Conservation (phyloP, 2,329 filamentous ascomycete species). For the Fusarium clavum region DNA sequence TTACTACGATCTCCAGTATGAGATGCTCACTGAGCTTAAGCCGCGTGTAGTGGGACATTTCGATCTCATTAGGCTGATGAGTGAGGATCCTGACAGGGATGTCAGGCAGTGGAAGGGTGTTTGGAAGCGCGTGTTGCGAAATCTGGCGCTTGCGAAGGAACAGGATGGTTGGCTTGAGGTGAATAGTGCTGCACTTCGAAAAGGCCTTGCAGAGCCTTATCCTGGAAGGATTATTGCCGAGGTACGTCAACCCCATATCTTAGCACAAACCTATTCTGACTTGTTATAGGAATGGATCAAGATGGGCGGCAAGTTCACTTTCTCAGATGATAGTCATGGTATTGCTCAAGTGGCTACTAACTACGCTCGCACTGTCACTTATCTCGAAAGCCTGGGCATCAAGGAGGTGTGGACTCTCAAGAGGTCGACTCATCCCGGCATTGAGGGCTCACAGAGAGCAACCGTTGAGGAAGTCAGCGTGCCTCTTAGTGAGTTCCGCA, state of each 20-base stretch:
- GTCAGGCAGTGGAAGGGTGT: constrained; percentile 70
- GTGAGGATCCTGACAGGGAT: constrained; percentile 72
- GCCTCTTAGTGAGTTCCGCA: constrained; percentile 55
- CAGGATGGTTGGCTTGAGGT: constrained; percentile 90
- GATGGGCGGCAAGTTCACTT: constrained; percentile 83
- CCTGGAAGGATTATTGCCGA: constrained; percentile 82
- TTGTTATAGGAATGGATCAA: constrained; percentile 72
- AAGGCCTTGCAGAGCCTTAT: constrained; percentile 92
- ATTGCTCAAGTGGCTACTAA: constrained; percentile 89
- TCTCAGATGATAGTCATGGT: constrained; percentile 96
- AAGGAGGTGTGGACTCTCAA: constrained; percentile 69
- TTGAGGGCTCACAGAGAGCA: constrained; percentile 48
- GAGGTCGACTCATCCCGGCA: constrained; percentile 51
- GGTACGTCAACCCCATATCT: constrained; percentile 57
- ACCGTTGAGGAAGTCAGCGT: constrained; percentile 59
- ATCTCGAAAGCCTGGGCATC: constrained; percentile 75
- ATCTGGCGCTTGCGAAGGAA: constrained; percentile 74
- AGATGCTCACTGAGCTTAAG: constrained; percentile 78
- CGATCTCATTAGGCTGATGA: constrained; percentile 87
- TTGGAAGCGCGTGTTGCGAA: constrained; percentile 80
- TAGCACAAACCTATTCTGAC: constrained; percentile 3
- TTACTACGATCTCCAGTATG: constrained; percentile 89
- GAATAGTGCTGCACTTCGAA: constrained; percentile 87
- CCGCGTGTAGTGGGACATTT: constrained; percentile 93
- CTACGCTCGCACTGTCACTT: constrained; percentile 77